Conservation (phyloP, 2,329 filamentous ascomycete species). For the Pseudopyricularia cyperi region DNA sequence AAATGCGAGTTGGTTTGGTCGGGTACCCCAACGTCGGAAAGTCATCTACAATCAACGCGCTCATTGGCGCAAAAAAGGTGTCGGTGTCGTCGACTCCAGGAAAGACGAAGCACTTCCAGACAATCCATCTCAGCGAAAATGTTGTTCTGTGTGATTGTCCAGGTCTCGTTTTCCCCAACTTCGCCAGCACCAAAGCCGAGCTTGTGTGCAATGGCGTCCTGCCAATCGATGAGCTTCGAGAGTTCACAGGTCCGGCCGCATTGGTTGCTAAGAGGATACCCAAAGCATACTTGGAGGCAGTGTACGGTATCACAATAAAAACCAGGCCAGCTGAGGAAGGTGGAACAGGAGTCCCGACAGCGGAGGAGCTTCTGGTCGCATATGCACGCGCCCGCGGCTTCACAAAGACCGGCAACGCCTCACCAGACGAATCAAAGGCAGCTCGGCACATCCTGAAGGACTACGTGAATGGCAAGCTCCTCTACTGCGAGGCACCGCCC, state of each 20-base stretch:
- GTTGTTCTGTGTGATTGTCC: conserved; percentile 96
- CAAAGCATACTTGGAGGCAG: conserved; percentile 74
- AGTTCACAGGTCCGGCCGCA: conserved; percentile 76
- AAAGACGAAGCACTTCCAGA: conserved; percentile 99
- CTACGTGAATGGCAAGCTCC: conserved; percentile 90
- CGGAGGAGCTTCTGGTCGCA: conserved; percentile 69
- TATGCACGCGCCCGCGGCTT: conserved; percentile 88
- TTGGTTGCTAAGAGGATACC: conserved; percentile 80
- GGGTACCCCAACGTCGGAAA: conserved; percentile 99
- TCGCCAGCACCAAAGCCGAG: conserved; percentile 90
- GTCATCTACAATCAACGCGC: conserved; percentile 95
- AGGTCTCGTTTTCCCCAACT: conserved; percentile 96
- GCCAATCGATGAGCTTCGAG: conserved; percentile 90
- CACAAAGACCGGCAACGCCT: conserved; percentile 74
- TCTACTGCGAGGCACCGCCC: conserved; percentile 84
- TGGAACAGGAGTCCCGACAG: conserved; percentile 75
- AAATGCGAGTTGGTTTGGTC: conserved; percentile 83
- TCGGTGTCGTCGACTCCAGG: conserved; percentile 94
- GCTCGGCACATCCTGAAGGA: conserved; percentile 87
- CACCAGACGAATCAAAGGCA: conserved; percentile 86
- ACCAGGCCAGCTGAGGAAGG: conserved; percentile 79
- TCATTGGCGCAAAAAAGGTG: conserved; percentile 97
- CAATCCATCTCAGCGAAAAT: conserved; percentile 79
- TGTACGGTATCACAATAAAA: conserved; percentile 85
- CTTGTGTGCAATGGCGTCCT: conserved; percentile 90